Evolutionary conservation across 2,329 filamentous ascomycete species (phyloP).

Genomic region (Aspergillus sergii): DNA sequence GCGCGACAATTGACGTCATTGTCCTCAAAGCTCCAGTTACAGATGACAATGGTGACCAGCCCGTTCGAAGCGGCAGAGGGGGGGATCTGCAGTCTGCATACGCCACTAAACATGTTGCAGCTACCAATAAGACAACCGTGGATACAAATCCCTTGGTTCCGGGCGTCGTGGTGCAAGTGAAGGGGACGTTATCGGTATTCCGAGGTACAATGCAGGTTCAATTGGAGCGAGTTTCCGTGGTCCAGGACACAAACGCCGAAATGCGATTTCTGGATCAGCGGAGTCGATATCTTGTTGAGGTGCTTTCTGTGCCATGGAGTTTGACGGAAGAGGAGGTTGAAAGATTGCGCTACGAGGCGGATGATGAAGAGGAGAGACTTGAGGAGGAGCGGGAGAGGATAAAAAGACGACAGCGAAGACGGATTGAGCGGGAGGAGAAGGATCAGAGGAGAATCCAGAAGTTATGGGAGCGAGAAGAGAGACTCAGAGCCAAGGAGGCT

Average conservation of each 20-base stretch:
- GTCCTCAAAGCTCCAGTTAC: constrained; percentile 37
- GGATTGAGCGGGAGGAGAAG: constrained; percentile 36
- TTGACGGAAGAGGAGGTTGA: constrained; percentile 49
- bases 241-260: constrained; percentile 59
- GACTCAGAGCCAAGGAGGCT: constrained; percentile 38
- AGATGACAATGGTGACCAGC: background rate
- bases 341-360: constrained; percentile 44
- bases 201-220: constrained; percentile 55
- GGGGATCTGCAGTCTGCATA: background rate
- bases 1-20: constrained; percentile 59
- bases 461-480: constrained; percentile 46
- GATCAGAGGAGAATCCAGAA: constrained; percentile 39
- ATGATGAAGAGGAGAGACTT: constrained; percentile 42
- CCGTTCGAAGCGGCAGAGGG: background rate
- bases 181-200: constrained; percentile 58
- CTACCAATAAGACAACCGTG: constrained; percentile 41
- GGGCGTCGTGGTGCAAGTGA: constrained; percentile 58
- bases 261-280: constrained; percentile 56
- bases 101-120: constrained; percentile 22
- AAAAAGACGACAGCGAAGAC: constrained; percentile 28
- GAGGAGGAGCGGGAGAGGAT: constrained; percentile 40
- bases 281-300: constrained; percentile 50
- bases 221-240: constrained; percentile 54
- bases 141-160: constrained; percentile 50
- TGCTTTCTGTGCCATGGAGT: constrained; percentile 58